Evolutionary conservation across 495 filamentous ascomycete genomes (phyloP).

Genomic region (Penicillium diatomitis): DNA sequence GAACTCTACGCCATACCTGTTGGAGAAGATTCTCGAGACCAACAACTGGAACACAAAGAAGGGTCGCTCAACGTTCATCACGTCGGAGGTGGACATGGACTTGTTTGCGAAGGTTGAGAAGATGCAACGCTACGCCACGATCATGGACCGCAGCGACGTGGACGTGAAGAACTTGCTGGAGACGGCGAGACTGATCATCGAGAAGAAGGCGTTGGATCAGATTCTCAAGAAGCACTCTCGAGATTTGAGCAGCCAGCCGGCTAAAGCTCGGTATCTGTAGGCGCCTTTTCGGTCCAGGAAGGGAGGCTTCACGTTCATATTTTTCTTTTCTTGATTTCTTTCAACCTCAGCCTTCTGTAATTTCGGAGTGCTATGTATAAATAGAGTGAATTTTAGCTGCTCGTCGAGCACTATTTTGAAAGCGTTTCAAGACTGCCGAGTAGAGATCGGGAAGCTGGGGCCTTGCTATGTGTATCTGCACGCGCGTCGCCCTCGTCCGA

Average conservation of each 20-base stretch:
- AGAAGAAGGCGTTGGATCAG: slow-evolving; percentile 67
- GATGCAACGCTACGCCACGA: slow-evolving; percentile 55
- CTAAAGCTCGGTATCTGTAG: slow-evolving; percentile 27
- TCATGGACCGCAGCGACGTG: slow-evolving; percentile 61
- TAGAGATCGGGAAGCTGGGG: too few species aligned
- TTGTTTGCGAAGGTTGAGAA: slow-evolving; percentile 41
- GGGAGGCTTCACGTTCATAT: slow-evolving; percentile 1
- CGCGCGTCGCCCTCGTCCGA: too few species aligned
- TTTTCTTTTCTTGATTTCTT: slow-evolving; percentile 9
- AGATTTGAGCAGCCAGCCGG: slow-evolving; percentile 45
- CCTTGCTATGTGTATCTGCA: too few species aligned
- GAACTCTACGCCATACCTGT: slow-evolving; percentile 45
- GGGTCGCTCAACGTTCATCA: slow-evolving; percentile 74
- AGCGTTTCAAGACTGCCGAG: too few species aligned
- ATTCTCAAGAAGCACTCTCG: slow-evolving; percentile 68
- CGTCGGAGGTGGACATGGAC: slow-evolving; percentile 33
- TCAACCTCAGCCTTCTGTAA: slow-evolving; percentile 26
- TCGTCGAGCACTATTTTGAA: too few species aligned
- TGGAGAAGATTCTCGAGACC: slow-evolving; percentile 52
- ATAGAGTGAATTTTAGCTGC: neutral
- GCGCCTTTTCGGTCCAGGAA: slow-evolving; percentile 1
- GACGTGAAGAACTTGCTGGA: slow-evolving; percentile 92
- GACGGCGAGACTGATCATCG: slow-evolving; percentile 74
- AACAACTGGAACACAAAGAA: slow-evolving; percentile 63
- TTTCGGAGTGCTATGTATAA: slow-evolving; percentile 22